Conservation (phyloP, 1,139 yeast genomes). For the Hansenula sp. region DNA sequence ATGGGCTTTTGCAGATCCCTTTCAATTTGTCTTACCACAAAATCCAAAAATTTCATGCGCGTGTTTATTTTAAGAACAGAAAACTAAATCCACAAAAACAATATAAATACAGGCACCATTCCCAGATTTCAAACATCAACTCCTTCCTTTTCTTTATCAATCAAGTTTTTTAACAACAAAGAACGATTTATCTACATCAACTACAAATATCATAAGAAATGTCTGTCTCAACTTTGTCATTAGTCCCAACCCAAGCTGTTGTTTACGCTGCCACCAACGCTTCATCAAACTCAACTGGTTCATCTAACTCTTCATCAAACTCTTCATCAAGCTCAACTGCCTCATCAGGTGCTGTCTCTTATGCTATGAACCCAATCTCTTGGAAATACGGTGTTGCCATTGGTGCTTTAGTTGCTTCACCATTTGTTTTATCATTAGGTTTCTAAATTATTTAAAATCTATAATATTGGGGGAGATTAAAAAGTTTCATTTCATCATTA, state of each 20-base stretch:
- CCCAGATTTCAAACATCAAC: neutral
- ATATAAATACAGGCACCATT: neutral
- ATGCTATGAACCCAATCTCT: conserved; percentile 10
- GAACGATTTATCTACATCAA: neutral
- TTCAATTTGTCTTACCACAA: neutral
- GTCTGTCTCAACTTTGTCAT: conserved; percentile 7
- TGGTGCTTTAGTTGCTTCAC: conserved; percentile 22
- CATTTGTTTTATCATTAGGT: conserved; percentile 19
- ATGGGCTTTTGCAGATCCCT: neutral
- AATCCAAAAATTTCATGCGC: neutral
- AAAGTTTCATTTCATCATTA: neutral
- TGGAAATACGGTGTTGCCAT: conserved; percentile 23
- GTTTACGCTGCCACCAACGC: conserved; percentile 21
- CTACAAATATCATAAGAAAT: neutral
- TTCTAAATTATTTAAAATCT: conserved; percentile 7
- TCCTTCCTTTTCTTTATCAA: neutral
- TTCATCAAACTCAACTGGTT: conserved; percentile 12
- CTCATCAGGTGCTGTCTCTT: conserved; percentile 13
- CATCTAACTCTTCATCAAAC: conserved; percentile 11
- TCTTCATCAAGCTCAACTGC: conserved; percentile 10
- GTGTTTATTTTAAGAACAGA: conserved; percentile 3
- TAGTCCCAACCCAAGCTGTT: conserved; percentile 23
- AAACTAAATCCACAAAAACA: neutral
- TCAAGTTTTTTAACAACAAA: neutral
- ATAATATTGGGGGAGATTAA: neutral